Conservation (phyloP, 1,139 yeast genomes). For the Hyphopichia burtonii region DNA sequence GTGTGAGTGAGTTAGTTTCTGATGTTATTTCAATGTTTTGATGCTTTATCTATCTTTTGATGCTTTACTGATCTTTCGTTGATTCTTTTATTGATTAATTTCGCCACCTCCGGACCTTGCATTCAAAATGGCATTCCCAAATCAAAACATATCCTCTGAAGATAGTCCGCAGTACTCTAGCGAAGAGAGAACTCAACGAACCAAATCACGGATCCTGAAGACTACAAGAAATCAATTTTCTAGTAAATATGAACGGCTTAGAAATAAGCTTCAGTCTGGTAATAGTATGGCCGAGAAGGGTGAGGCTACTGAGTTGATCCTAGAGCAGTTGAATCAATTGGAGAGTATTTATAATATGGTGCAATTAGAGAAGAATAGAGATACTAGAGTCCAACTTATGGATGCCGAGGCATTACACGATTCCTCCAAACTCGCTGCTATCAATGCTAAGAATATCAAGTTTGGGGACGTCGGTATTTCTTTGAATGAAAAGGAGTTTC, state of each 20-base stretch:
- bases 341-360: slow-evolving; percentile 28
- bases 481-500: slow-evolving; percentile 48
- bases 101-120: too few species aligned
- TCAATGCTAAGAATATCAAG: slow-evolving; percentile 57
- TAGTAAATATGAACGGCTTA: slow-evolving; percentile 24
- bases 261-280: slow-evolving; percentile 18
- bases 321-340: slow-evolving; percentile 27
- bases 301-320: slow-evolving; percentile 27
- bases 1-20: too few species aligned
- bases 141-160: background rate
- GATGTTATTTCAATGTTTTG: too few species aligned
- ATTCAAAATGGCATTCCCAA: background rate
- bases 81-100: too few species aligned
- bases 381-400: slow-evolving; percentile 19
- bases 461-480: slow-evolving; percentile 53
- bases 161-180: background rate
- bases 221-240: slow-evolving; percentile 18
- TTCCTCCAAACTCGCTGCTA: slow-evolving; percentile 40
- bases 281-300: slow-evolving; percentile 35
- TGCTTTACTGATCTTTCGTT: too few species aligned
- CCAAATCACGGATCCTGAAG: slow-evolving; percentile 1
- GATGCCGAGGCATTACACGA: slow-evolving; percentile 45
- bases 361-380: slow-evolving; percentile 27
- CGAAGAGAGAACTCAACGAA: background rate
- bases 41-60: too few species aligned